Base-by-base conservation (phyloP, 2,329 filamentous ascomycete genomes). In the Zymoseptoria crescenta region DNA sequence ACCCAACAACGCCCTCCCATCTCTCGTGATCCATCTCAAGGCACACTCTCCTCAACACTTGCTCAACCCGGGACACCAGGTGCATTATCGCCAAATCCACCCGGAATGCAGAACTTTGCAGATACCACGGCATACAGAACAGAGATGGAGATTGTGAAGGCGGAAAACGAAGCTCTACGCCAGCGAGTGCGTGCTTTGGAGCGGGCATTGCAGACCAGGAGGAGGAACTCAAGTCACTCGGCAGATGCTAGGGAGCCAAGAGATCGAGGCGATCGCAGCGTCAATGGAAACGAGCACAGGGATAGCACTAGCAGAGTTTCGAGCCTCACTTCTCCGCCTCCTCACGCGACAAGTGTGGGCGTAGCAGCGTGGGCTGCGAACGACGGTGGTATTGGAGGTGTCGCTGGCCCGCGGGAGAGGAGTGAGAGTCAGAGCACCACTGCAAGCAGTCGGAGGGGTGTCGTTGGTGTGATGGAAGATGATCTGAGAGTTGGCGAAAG, bases 71-170 rank as follows among this genome's bases (percentile, higher is more conserved):
- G 66, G 20, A 68, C 65, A 8, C 67, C 67, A 29, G 57, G 58
- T 7, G 59, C 62, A 19, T 50, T 35, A 9, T 59, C 59, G 27
- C 62, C 63, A 9, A 59, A 65, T 56, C 54, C 57, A 41, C 55
- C 62, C 20, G 65, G 67, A 8, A 67, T 68, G 54, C 67, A 68
- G 45, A 64, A 67, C 61, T 66, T 67, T 55, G 70, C 75, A 41
- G 77, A 79, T 62, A 73, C 76, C 1, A 73, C 76, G 52, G 69
- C 74, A 52, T 76, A 78, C 52, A 70, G 73, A 49, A 72, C 73
- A 8, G 78, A 80, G 68, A 68, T 80, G 57, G 78, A 80, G 62
- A 74, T 76, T 55, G 78, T 77, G 41, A 80, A 80, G 70, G 70
- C 70, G 51, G 78, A 80, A 69, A 80, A 80, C 67, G 78, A 80